Conservation (phyloP, 306 rosid genomes). For the Canavalia ensiformis region DNA sequence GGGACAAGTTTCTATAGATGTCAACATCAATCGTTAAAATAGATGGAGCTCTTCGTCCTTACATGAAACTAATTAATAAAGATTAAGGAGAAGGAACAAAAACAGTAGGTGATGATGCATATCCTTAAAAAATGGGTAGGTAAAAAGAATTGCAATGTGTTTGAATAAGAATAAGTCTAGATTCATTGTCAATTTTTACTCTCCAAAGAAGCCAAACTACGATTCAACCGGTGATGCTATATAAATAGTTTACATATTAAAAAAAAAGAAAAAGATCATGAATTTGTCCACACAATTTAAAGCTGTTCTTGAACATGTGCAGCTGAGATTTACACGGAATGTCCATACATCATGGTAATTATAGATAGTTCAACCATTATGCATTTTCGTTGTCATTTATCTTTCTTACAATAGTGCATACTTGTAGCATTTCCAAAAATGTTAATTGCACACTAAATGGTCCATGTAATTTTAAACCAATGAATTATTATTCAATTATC, state of each 20-base stretch:
- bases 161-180: conserved; percentile 11
- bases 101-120: background rate
- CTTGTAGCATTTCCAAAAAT: background rate
- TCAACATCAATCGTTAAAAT: background rate
- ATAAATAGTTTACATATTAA: background rate
- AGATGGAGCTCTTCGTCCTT: background rate
- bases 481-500: background rate
- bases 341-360: background rate
- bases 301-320: background rate
- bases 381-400: background rate
- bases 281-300: background rate
- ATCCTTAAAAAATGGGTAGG: conserved; percentile 24
- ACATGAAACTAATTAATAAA: conserved; percentile 1
- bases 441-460: background rate
- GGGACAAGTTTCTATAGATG: conserved; percentile 23
- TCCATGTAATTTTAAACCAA: conserved; percentile 1
- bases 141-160: conserved; percentile 5
- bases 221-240: background rate
- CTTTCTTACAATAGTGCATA: background rate
- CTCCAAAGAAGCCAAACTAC: conserved; percentile 21
- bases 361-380: background rate
- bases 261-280: background rate
- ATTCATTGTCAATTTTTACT: conserved; percentile 22
- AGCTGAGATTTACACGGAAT: background rate
- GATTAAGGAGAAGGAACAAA: background rate